A percentile compares a stretch with the other conserved stretches of the same genome.
Conservation (phyloP, 1,139 yeast species). For the Taphrina confusa region DNA sequence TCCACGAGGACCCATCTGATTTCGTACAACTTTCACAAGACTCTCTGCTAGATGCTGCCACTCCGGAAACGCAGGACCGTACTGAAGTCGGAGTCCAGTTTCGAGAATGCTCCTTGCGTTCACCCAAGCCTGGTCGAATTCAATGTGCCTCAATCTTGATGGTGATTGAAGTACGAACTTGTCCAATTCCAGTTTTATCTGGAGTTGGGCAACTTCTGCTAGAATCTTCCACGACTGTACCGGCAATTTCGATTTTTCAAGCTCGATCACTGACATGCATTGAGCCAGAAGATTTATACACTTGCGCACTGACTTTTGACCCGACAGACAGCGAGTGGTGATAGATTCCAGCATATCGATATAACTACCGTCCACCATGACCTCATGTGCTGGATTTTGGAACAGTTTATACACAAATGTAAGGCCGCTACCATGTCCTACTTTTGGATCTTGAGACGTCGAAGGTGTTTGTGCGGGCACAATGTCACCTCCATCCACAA, state of each 20-base stretch:
- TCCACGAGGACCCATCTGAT: not conserved
- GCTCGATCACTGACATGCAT: not conserved
- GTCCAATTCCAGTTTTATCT: not conserved
- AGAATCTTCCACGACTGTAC: constrained; percentile 15
- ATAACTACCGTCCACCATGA: not conserved
- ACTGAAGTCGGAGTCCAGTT: not conserved
- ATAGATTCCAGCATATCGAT: not conserved
- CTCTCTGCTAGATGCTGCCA: not conserved
- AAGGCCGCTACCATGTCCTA: not conserved
- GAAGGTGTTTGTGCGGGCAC: constrained; percentile 10
- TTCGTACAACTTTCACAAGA: not conserved
- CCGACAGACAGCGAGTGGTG: not conserved
- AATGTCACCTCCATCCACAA: constrained; percentile 1
- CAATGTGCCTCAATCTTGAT: not conserved
- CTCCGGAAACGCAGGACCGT: not conserved
- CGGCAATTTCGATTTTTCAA: not conserved
- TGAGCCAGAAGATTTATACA: not conserved
- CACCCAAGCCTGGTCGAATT: not conserved
- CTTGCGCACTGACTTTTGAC: constrained; percentile 11
- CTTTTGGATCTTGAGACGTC: too few relatives aligned
- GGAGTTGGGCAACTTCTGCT: not conserved
- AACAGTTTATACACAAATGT: constrained; percentile 1
- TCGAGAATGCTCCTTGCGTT: not conserved
- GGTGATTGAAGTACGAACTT: not conserved
- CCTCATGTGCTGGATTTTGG: not conserved